Evolutionary conservation across 1,284 basidiomycete genomes (phyloP), one percentile per base, ranked within the genome.

Genomic region (Trichosporon asahii): DNA sequence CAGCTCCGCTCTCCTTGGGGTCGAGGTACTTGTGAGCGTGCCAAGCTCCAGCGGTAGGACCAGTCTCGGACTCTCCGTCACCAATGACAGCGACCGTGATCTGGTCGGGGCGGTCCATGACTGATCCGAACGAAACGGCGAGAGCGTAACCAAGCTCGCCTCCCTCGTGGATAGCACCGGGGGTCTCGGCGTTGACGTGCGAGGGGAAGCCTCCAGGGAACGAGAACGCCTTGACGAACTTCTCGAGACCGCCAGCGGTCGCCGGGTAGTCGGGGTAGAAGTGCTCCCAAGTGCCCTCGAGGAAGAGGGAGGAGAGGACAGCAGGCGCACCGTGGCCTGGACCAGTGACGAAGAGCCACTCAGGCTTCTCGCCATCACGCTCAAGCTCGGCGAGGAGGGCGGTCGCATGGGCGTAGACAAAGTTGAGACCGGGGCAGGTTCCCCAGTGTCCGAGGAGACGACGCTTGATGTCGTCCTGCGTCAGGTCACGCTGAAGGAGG

Each of bases 71-170:
- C 84, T 95, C 94, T 40, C 94, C 93, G 73, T 95, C 93, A 40
- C 93, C 94, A 23, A 95, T 85, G 44, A 95, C 86, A 5, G 89
- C 91, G 63, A 90, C 87, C 18, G 90, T 88, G 74, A 73, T 88
- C 23, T 93, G 88, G 77, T 95, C 87, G 9, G 93, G 93, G 72
- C 91, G 90, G 82, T 95, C 94, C 91, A 95, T 93, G 75, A 93
- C 82, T 66, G 77, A 76, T 27, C 91, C 91, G 76, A 92, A 95
- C 0, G 92, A 88, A 11, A 93, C 92, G 40, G 89, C 87, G 53
- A 95, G 88, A 0, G 93, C 91, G 76, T 94, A 94, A 15, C 92
- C 93, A n/a, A 94, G 87, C 81, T 95, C 93, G 44, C 93, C 87
- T 68, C 94, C 94, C 83, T 96, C 94, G 76, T 95, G 94, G 73